These are phyloP conservation scores for Rosa chinensis DNA, from an alignment of 306 rosid genomes.

Conservation along the genomic window DNA sequence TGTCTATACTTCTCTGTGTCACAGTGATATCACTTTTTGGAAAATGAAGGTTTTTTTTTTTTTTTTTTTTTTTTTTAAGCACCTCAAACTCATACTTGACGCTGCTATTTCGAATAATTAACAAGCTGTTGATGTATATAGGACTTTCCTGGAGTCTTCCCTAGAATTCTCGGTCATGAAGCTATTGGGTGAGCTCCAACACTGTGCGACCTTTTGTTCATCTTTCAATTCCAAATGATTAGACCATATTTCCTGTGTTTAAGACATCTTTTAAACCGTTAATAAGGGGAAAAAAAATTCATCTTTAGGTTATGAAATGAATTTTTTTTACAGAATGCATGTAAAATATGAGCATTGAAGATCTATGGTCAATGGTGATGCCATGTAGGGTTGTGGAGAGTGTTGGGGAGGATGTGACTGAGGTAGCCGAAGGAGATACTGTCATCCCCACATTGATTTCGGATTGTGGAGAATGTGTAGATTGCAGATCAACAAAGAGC, in stretches of 20 bases:
- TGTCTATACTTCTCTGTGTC: constrained; percentile 70
- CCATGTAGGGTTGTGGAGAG: constrained; percentile 73
- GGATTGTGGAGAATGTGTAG: constrained; percentile 69
- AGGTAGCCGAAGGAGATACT: constrained; percentile 63
- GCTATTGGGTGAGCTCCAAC: constrained; percentile 62
- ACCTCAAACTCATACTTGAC: not conserved
- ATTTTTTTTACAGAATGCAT: not conserved
- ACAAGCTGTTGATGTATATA: constrained; percentile 15
- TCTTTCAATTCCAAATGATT: not conserved
- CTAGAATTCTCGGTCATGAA: constrained; percentile 85
- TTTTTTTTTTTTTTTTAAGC: not conserved
- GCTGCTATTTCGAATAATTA: not conserved
- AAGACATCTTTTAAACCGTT: not conserved
- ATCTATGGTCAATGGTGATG: not conserved
- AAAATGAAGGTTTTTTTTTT: constrained; percentile 52
- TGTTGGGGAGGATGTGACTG: constrained; percentile 68
- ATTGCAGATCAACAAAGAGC: constrained; percentile 68
- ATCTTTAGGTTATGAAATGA: not conserved
- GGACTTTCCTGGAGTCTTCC: constrained; percentile 63
- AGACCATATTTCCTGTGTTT: not conserved
- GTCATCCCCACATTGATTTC: constrained; percentile 69
- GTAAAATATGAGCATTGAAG: not conserved
- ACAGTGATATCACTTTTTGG: constrained; percentile 79
- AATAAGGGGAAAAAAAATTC: not conserved
- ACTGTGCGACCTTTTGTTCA: not conserved